Conservation (phyloP, 108 stramenopile genomes). For the Discostella stelligeroides region DNA sequence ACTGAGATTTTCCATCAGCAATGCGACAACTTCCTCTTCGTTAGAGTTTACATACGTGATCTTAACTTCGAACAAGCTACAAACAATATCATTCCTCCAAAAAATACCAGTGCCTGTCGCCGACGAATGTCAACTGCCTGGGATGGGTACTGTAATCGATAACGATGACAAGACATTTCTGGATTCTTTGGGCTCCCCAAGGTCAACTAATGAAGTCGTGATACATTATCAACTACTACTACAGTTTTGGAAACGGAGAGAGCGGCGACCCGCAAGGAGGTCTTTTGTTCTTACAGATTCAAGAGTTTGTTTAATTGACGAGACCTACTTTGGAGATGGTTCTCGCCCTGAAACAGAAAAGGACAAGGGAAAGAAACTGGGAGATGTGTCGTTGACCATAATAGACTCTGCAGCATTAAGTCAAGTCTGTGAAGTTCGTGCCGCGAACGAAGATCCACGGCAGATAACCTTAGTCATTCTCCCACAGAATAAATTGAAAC, state of each 20-base stretch:
- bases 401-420: constrained; percentile 65
- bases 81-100: constrained; percentile 67
- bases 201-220: constrained; percentile 64
- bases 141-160: constrained; percentile 56
- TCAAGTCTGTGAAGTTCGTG: constrained; percentile 72
- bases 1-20: constrained; percentile 62
- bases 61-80: constrained; percentile 70
- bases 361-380: constrained; percentile 23
- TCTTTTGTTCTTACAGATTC: constrained; percentile 76
- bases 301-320: constrained; percentile 75
- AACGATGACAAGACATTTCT: constrained; percentile 82
- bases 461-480: constrained; percentile 76
- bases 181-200: constrained; percentile 66
- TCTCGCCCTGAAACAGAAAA: constrained; percentile 34
- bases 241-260: constrained; percentile 81
- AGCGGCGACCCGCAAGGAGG: constrained; percentile 69
- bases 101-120: constrained; percentile 63
- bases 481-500: constrained; percentile 57
- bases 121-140: constrained; percentile 24
- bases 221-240: constrained; percentile 79
- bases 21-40: constrained; percentile 30
- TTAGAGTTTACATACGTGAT: constrained; percentile 75
- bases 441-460: constrained; percentile 77
- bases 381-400: constrained; percentile 50
- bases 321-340: constrained; percentile 73